Base-by-base conservation (phyloP, 148 eudicot species). In the Silene conica region DNA sequence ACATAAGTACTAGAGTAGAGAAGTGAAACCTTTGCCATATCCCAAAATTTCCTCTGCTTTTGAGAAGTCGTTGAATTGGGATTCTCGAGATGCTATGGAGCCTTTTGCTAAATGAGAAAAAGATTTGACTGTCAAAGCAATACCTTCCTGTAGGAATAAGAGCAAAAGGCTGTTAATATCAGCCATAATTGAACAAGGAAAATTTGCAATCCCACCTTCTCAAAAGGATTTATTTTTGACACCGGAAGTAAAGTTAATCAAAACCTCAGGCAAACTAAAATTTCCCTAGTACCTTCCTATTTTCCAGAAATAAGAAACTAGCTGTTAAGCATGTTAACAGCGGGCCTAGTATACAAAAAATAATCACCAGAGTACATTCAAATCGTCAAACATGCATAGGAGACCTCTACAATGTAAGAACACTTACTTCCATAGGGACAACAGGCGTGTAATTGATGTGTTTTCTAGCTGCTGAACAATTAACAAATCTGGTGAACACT, bases 1-100 rank as follows among this genome's bases (percentile, higher is more conserved):
- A 76, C 74, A 59, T 7, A 54, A 70, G 23, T 43, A 59, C 5
- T 56, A 54, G 21, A 48, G 66, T 22, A 58, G 19, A 76, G 73
- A 68, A 50, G 70, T 26, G 75, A 66, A 73, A 94, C 98, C 98
- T 87, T 82, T 86, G 67, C 93, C 98, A 73, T 83, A 72, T 48
- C 97, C 97, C 66, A 95, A 82, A 58, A 95, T 80, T 79, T 82
- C 85, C 58, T 95, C 93, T 59, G 82, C 86, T 78, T 90, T 95
- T 41, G 97, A 87, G 63, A 76, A 79, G 65, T 85, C 88, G 70
- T 74, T 81, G 46, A 76, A 74, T 50, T 77, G 79, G 31, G 65
- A 70, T 23, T 78, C 82, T 71, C 83, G 83, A 50, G 73, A 65
- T 69, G 78, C 81, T 64, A 78, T 31, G 21, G 84, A 80, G 73